Evolutionary conservation across 441 rosid species (phyloP), one percentile per base, ranked within the genome.

Genomic region (Corymbia calophylla): DNA sequence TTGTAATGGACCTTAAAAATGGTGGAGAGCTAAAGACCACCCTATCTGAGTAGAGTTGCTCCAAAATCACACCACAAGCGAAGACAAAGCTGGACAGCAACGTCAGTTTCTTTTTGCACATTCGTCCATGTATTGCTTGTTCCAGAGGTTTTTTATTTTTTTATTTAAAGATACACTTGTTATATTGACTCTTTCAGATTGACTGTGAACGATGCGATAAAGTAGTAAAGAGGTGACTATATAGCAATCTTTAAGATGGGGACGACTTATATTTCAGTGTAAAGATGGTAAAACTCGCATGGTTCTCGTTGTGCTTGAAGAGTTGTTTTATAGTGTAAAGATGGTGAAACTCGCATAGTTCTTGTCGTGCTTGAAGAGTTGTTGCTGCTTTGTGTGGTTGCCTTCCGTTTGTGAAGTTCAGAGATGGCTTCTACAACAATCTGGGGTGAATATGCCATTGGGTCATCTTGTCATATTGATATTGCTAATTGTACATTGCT

Each of bases 21-120:
- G 94, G 90, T 11, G 97, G 98, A 87, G 99, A 96, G 86, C 97
- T 98, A 91, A 95, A 95, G 92, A 89, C 95, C n/a, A 95, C 98
- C 90, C 89, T 98, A 1, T 95, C 99, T 5, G 98, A 96, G 93
- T 96, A 94, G 91, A 89, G 73, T 82, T 53, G 15, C 44, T 82
- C 35, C 14, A 66, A 86, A 62, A 54, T 62, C 55, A 31, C 49
- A 73, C 81, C 87, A 64, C 88, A 58, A 86, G 39, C 56, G 86
- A 19, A 29, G 87, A 53, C 70, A 68, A 55, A 81, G 70, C 54
- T 23, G 53, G 84, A 77, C 84, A 77, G 84, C 84, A 77, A 77
- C 84, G 44, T 77, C 51, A 44, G n/a, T 77, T 77, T 77, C 53
- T 44, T 44, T 77, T 77, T 23, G 84, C 18, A 10, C 53, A 23